Percentiles rank a stretch among this genome's conserved stretches.
These are phyloP conservation scores for Tuber brumale DNA, from an alignment of 495 filamentous ascomycete genomes.

Conservation along the genomic window DNA sequence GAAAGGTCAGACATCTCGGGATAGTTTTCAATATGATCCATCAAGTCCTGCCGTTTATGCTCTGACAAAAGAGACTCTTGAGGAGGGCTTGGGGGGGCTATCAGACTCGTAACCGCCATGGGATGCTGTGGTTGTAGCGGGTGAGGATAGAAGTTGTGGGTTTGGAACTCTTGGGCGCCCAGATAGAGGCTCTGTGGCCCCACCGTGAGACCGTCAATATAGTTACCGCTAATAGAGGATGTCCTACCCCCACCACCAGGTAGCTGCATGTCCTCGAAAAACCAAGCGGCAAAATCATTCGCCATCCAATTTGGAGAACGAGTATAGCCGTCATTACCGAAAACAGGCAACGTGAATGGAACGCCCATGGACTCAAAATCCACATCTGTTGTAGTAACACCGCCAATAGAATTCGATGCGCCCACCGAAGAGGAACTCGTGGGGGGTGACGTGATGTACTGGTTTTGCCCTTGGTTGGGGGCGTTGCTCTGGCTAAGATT, in stretches of 20 bases:
- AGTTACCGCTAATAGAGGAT: slow-evolving; percentile 35
- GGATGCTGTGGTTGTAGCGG: slow-evolving; percentile 45
- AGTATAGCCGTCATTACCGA: slow-evolving; percentile 69
- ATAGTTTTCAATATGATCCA: slow-evolving; percentile 70
- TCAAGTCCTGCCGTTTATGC: slow-evolving; percentile 73
- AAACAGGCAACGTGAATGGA: slow-evolving; percentile 70
- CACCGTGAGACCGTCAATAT: slow-evolving; percentile 44
- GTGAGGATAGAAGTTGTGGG: slow-evolving; percentile 25
- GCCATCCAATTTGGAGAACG: slow-evolving; percentile 82
- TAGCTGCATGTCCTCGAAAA: slow-evolving; percentile 61
- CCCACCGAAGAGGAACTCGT: slow-evolving; percentile 44
- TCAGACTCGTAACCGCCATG: slow-evolving; percentile 84
- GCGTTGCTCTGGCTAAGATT: slow-evolving; percentile 44
- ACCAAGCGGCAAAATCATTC: slow-evolving; percentile 85
- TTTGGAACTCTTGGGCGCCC: slow-evolving; percentile 12
- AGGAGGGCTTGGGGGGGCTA: slow-evolving; percentile 64
- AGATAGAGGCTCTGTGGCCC: slow-evolving; percentile 40
- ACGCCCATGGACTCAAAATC: slow-evolving; percentile 60
- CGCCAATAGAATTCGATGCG: slow-evolving; percentile 42
- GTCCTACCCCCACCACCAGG: slow-evolving; percentile 31
- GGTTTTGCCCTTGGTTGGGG: slow-evolving; percentile 45
- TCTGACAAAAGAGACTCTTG: slow-evolving; percentile 77
- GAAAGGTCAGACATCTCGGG: slow-evolving; percentile 15
- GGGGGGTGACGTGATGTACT: slow-evolving; percentile 44
- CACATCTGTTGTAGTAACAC: slow-evolving; percentile 43